Evolutionary conservation across 2,329 filamentous ascomycete species (phyloP), one percentile per base, ranked within the genome.

Genomic region (Decorospora gaudefroyi): DNA sequence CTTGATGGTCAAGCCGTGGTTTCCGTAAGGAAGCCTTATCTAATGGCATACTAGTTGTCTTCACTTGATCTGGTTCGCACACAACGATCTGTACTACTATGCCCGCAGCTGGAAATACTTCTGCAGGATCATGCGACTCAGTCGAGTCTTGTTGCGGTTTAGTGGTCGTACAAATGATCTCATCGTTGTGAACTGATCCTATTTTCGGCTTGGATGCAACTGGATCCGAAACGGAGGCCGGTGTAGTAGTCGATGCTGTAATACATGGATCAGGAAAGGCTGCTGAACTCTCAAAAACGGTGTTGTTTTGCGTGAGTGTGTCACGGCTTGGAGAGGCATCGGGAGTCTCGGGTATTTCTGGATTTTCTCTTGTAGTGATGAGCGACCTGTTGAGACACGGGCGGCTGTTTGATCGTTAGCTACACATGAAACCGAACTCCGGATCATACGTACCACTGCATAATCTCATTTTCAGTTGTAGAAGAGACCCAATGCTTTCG

Each of bases 341-440:
- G 4, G 57, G 53, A 6, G 55, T 54, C 13, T 61, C 55, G 4
- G 45, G 53, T 43, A 57, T 59, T 8, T 53, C 53, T n/a, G 37
- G 18, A 13, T 23, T 42, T 3, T 26, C 29, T 16, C 11, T 25
- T 9, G 37, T 21, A 6, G 23, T 17, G 10, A 42, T 29, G 9
- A n/a, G 31, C 10, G 25, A 41, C 23, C 19, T 43, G 12, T 21
- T 48, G n/a, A 33, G 53, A 35, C 55, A 58, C 8, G 13, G 29
- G 4, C 19, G 34, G 28, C 50, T 56, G 26, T 18, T 12, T 22
- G 6, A 39, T 11, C 3, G 4, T 36, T 16, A 35, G 25, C 11
- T 7, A 23, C 32, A 25, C n/a, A 22, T 26, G 26, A 11, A 17
- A 22, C 29, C 8, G 10, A 23, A 16, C 12, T 4, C 8, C 9